Percentiles rank a stretch among this genome's conserved stretches.
Evolutionary conservation across 768 basidiomycete species (phyloP).

Genomic region (Saitozyma sp.): DNA sequence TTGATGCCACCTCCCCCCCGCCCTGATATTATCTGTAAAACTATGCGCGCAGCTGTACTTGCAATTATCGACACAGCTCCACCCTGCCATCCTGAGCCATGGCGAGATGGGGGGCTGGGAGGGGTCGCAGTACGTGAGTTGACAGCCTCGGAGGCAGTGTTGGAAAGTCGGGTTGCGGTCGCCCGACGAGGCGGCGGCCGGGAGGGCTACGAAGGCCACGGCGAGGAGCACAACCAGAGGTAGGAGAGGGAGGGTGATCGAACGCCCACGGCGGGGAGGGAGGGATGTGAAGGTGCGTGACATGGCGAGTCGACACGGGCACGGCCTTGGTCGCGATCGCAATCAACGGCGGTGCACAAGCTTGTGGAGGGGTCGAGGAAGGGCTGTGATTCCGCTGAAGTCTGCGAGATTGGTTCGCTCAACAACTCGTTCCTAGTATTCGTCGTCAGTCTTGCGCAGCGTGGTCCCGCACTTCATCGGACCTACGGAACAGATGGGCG

Average conservation of each 20-base stretch:
- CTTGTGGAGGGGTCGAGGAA: no score
- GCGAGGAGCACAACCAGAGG: background rate
- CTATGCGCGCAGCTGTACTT: constrained; percentile 84
- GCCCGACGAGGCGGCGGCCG: constrained; percentile 58
- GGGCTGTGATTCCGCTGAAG: no score
- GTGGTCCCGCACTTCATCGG: no score
- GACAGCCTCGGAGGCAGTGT: constrained; percentile 60
- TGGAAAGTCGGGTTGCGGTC: constrained; percentile 63
- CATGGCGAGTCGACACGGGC: no score
- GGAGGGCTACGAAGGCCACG: background rate
- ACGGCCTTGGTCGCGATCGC: no score
- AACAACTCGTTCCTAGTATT: no score
- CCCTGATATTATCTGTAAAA: constrained; percentile 62
- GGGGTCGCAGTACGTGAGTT: constrained; percentile 55
- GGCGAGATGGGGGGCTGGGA: constrained; percentile 56
- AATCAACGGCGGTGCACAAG: no score
- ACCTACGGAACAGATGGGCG: no score
- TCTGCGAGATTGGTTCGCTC: no score
- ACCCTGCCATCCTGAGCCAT: constrained; percentile 69
- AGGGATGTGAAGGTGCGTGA: no score
- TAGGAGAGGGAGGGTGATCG: background rate
- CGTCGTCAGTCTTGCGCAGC: no score
- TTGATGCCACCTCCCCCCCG: constrained; percentile 35
- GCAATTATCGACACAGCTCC: constrained; percentile 87
- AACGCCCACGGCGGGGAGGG: background rate